Base-by-base conservation (phyloP, 148 eudicot species). In the Chenopodium quinoa region DNA sequence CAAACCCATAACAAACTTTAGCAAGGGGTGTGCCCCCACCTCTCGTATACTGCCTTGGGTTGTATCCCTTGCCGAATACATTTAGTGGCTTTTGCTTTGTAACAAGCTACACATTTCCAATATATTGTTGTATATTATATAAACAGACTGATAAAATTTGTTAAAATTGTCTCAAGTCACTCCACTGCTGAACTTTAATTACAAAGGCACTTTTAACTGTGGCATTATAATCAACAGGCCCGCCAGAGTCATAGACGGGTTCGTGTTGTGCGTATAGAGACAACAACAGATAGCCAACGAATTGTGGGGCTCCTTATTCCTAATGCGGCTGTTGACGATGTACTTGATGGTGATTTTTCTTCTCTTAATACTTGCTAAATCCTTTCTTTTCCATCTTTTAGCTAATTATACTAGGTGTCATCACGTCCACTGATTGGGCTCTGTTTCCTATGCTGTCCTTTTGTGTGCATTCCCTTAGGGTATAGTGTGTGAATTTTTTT, bases 261-360 rank as follows among this genome's bases (percentile, higher is more conserved):
- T 72, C 90, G 97, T 79, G 92, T 96, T 81, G 98, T 94, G 78
- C 95, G 95, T 60, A 84, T 96, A 75, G 98, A 92, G 89, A 94
- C 99, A 25, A 91, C 99, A 1, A 81, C 89, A 52, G 99, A 96
- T 82, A 90, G 74, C 85, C 89, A 90, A 87, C 89, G 98, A 54
- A 90, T 94, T 82, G 98, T 96, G 81, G 99, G 99, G 86, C 89
- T 96, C 84, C 88, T 93, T 77, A 94, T 96, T 76, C 99, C 99
- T 71, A 96, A 91, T 92, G 89, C 94, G 74, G 97, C 94, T 63
- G 99, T 96, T 73, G 93, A 89, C 85, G 80, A 87, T 71, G 98
- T 94, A 56, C 98, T 96, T 88, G 90, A 90, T 91, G 99, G 99
- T 96, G 10, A 77, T 47, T 64, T 75, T 68, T 2, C 69, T 37